phyloP scores from a whole-genome alignment of 768 basidiomycete genomes.

The Phaffia australis region DNA sequence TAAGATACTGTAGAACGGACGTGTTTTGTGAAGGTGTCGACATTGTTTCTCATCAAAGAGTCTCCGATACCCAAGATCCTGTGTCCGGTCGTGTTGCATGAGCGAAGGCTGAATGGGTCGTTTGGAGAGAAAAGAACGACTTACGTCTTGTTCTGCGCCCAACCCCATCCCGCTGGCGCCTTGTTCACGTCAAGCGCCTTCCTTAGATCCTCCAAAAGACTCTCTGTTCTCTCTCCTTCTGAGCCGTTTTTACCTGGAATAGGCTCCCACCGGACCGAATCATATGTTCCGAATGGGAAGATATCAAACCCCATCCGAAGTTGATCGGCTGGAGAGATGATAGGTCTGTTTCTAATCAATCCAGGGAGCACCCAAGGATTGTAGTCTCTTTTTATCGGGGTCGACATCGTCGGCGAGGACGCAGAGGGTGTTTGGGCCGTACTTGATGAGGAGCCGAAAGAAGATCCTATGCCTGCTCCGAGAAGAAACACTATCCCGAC shows the following conservation, averaged over 20 bases:
- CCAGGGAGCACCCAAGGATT: too few relatives aligned
- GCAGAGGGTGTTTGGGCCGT: too few relatives aligned
- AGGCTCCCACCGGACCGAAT: constrained; percentile 20
- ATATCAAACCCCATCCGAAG: too few relatives aligned
- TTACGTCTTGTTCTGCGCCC: constrained; percentile 21
- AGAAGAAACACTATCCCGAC: too few relatives aligned
- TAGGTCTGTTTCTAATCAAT: too few relatives aligned
- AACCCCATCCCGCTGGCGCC: constrained; percentile 7
- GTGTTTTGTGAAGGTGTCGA: constrained; percentile 17
- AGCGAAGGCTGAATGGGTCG: neutral
- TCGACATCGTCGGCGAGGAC: too few relatives aligned
- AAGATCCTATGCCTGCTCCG: too few relatives aligned
- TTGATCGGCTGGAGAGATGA: too few relatives aligned
- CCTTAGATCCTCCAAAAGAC: constrained; percentile 14
- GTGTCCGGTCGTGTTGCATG: too few relatives aligned
- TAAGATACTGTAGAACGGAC: neutral
- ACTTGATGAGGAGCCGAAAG: too few relatives aligned
- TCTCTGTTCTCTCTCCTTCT: constrained; percentile 2
- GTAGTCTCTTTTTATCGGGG: too few relatives aligned
- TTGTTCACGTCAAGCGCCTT: neutral
- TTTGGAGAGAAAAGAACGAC: neutral
- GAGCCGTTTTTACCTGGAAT: constrained; percentile 3
- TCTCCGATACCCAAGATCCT: constrained; percentile 24
- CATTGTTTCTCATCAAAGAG: constrained; percentile 21
- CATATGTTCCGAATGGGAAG: neutral